phyloP scores from a whole-genome alignment of 2,329 filamentous ascomycete species.

The Metarhizium robertsii region DNA sequence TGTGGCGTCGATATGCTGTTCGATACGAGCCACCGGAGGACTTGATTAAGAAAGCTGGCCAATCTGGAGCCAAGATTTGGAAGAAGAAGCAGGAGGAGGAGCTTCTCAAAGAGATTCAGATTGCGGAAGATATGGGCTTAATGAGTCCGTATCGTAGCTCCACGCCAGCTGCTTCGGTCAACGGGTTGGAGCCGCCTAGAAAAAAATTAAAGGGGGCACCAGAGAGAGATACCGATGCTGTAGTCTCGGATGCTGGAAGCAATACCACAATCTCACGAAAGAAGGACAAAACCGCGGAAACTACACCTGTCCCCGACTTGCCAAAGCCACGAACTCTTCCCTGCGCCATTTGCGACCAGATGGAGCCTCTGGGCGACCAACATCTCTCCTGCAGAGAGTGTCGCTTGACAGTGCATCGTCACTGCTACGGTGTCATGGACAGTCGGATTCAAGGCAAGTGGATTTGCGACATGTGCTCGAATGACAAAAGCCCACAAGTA shows the following conservation, averaged over 20 bases:
- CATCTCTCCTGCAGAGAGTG: slow-evolving; percentile 79
- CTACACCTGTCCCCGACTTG: slow-evolving; percentile 61
- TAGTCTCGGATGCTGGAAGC: slow-evolving; percentile 35
- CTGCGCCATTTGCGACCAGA: slow-evolving; percentile 73
- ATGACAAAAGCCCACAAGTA: slow-evolving; percentile 84
- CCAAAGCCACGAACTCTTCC: slow-evolving; percentile 72
- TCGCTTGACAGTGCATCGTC: slow-evolving; percentile 80
- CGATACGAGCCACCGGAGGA: slow-evolving; percentile 94
- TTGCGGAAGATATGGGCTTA: slow-evolving; percentile 50
- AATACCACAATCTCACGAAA: slow-evolving; percentile 37
- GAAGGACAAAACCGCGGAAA: slow-evolving; percentile 45
- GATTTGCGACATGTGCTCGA: slow-evolving; percentile 92
- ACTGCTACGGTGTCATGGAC: slow-evolving; percentile 79
- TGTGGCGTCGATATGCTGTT: slow-evolving; percentile 94
- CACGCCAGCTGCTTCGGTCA: slow-evolving; percentile 22
- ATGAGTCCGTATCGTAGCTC: slow-evolving; percentile 33
- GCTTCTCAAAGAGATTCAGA: slow-evolving; percentile 62
- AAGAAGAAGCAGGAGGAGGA: slow-evolving; percentile 91
- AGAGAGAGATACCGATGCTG: slow-evolving; percentile 42
- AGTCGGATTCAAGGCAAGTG: slow-evolving; percentile 68
- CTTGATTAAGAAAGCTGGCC: slow-evolving; percentile 75
- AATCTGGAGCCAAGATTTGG: slow-evolving; percentile 71
- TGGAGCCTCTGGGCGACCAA: slow-evolving; percentile 63
- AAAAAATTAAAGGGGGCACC: slow-evolving; percentile 54
- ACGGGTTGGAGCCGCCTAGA: slow-evolving; percentile 43